These are phyloP conservation scores for Cydonia oblonga DNA, from an alignment of 331 rosid genomes.

Conservation along the genomic window DNA sequence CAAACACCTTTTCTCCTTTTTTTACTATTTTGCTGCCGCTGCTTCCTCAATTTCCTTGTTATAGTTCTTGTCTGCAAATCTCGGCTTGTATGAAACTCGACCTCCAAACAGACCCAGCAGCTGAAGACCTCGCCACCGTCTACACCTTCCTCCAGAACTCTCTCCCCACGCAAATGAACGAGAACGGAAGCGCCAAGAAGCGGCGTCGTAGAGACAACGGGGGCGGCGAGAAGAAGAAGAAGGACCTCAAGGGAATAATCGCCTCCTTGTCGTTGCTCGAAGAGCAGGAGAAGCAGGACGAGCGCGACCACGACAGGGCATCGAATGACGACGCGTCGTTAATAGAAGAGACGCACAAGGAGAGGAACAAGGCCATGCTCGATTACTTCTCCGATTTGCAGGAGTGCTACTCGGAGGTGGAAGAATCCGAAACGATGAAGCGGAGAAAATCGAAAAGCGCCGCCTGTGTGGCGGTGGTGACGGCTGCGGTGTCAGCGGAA, in stretches of 20 bases:
- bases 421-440: constrained; percentile 35
- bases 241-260: constrained; percentile 44
- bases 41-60: neutral
- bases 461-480: constrained; percentile 17
- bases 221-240: constrained; percentile 13
- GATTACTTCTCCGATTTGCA: constrained; percentile 39
- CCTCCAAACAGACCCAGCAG: constrained; percentile 24
- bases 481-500: constrained; percentile 1
- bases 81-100: constrained; percentile 33
- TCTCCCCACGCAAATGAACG: constrained; percentile 47
- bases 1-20: neutral
- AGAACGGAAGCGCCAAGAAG: constrained; percentile 24
- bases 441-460: constrained; percentile 41
- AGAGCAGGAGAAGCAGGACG: constrained; percentile 49
- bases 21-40: neutral
- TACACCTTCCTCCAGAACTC: constrained; percentile 28
- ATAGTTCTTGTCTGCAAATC: neutral
- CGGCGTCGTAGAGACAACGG: constrained; percentile 24
- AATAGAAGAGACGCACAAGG: constrained; percentile 32
- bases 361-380: constrained; percentile 40
- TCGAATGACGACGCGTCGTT: constrained; percentile 41
- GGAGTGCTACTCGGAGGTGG: constrained; percentile 31
- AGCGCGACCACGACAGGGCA: constrained; percentile 22
- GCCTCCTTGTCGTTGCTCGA: constrained; percentile 43
- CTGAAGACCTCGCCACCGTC: constrained; percentile 25